Evolutionary conservation across 441 rosid genomes (phyloP), one percentile per base, ranked within the genome.

Genomic region (Gossypium trilobum): DNA sequence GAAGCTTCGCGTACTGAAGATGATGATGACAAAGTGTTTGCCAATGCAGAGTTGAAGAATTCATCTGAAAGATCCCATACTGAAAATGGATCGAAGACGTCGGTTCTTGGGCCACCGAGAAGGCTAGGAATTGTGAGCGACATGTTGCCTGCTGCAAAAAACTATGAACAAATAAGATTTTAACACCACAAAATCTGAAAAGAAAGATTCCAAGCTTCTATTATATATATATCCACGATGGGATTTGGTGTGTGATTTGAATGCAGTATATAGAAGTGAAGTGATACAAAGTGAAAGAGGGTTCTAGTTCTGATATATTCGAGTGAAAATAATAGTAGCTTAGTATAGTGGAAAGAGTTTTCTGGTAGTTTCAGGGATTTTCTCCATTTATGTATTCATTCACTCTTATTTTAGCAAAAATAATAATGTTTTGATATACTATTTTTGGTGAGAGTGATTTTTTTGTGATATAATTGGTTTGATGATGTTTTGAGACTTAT

Each of bases 41-140:
- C 14, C 20, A 77, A 19, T 0, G 78, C 66, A 14, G 75, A 55
- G 64, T 59, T 68, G 62, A 63, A n/a, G 29, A 72, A 58, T 51
- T 76, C 81, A 14, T 77, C 75, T 0, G 76, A 74, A 14, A 11
- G 68, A 58, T 70, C 73, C 46, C 23, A 74, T 0, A 67, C 62
- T 2, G 57, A 57, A 31, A 48, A 50, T 17, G 66, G 64, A 20
- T 58, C 31, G 20, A 44, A 58, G 33, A 74, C 67, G n/a, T 42
- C 7, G 61, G 73, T 58, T 17, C 68, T 14, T 67, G 73, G 39
- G 31, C 51, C 67, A 48, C 74, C 68, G 11, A 57, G 2, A 6
- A 59, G 17, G 23, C 56, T 59, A 13, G 73, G 73, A 31, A 55
- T 27, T 27, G 31, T 70, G 29, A 70, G 62, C 1, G 73, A 52